Evolutionary conservation across 805 yeast species (phyloP), one percentile per base, ranked within the genome.

Genomic region (Priceomyces medius): DNA sequence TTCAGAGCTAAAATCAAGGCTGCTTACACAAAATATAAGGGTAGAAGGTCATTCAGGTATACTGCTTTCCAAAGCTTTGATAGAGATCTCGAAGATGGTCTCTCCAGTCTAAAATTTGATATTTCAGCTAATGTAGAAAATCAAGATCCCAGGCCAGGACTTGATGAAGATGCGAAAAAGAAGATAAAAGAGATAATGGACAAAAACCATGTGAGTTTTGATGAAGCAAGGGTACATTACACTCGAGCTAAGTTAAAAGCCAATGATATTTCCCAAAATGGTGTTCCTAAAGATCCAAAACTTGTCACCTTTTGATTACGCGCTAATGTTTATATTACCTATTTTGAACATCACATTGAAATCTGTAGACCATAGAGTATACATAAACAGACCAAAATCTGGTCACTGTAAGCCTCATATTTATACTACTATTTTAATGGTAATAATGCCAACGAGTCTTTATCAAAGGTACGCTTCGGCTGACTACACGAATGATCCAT

Each of bases 261-360:
- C 12, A 74, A 83, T 54, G 73, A 70, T 8, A 79, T 85, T 24
- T 83, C 76, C 2, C 72, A 78, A 0, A 82, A 83, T 56, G 91
- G 91, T 0, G 59, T 76, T 37, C 90, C 90, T 0, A 48, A 69
- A 29, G 90, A 84, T 47, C 87, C 89, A 1, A 77, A 74, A 48
- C 74, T 83, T 1, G 78, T 82, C 2, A 74, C 80, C 0, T 76
- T 77, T 41, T 20, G 31, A 33, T 13, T 41, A 37, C 43, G 43
- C 36, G 44, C 27, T 19, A 17, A 14, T 35, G 38, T 35, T 35
- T 43, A 21, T 31, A 20, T 35, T 21, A 7, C 26, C 38, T 35
- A 35, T 18, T 35, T 35, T 7, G 38, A 35, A 21, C 38, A 21
- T 35, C 20, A 35, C 29, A 32, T 19, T 34, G 20, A 21, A 18